Evolutionary conservation across 2,329 filamentous ascomycete species (phyloP).

Genomic region (Samsoniella hepiali): DNA sequence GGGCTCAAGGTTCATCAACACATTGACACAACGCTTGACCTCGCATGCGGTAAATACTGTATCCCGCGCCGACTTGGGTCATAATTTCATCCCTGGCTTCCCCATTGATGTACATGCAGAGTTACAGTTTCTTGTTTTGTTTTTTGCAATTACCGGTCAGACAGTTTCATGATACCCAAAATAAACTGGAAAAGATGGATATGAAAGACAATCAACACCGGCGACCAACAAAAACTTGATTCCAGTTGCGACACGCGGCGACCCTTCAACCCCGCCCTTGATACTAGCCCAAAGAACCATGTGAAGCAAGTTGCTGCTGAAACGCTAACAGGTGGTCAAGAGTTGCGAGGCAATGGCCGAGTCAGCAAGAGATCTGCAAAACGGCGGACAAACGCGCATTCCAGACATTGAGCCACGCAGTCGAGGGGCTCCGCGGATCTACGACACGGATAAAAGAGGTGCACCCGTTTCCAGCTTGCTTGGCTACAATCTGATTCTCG

Average conservation of each 20-base stretch:
- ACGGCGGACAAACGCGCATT: constrained; percentile 8
- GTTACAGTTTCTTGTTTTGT: too few relatives aligned
- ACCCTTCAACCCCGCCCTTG: background rate
- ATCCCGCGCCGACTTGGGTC: background rate
- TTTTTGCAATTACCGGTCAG: background rate
- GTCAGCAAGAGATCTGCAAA: background rate
- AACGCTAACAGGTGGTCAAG: background rate
- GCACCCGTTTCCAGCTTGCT: background rate
- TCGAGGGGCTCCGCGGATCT: background rate
- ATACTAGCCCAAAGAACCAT: background rate
- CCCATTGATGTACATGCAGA: background rate
- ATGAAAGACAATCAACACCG: background rate
- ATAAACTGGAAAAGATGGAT: background rate
- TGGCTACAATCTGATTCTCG: background rate
- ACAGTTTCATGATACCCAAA: background rate
- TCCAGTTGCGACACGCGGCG: background rate
- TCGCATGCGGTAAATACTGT: too few relatives aligned
- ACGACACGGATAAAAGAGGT: too few relatives aligned
- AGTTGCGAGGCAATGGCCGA: background rate
- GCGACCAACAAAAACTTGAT: background rate
- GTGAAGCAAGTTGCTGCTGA: background rate
- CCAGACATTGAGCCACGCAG: background rate
- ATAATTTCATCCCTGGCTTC: background rate
- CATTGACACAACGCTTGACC: too few relatives aligned
- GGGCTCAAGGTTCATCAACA: background rate